Evolutionary conservation across 2,329 filamentous ascomycete genomes (phyloP).

Genomic region (Penicillium sp.): DNA sequence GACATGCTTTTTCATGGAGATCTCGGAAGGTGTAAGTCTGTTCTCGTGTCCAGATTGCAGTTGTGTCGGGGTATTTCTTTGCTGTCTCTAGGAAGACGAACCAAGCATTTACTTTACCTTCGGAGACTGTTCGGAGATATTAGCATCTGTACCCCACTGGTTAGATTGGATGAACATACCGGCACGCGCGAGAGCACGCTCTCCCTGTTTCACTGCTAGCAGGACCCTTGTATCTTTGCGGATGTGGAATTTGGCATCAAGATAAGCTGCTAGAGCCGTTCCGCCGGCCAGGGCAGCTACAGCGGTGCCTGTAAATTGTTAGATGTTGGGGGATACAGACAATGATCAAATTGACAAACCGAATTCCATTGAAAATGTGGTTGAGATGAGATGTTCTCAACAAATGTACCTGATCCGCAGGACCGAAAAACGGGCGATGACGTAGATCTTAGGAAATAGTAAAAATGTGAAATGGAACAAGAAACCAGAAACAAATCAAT

Average conservation of each 20-base stretch:
- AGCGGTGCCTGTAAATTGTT: constrained; percentile 18
- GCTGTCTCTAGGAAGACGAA: constrained; percentile 64
- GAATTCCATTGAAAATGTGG: neutral
- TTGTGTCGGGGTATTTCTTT: constrained; percentile 52
- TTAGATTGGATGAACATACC: constrained; percentile 35
- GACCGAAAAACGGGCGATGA: neutral
- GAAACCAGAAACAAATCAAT: no score
- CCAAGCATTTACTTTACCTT: constrained; percentile 60
- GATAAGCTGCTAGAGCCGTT: constrained; percentile 32
- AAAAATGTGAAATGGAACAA: neutral
- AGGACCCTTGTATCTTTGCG: constrained; percentile 59
- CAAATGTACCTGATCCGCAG: neutral
- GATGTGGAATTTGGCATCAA: constrained; percentile 68
- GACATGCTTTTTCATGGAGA: constrained; percentile 56
- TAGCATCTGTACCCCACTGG: constrained; percentile 28
- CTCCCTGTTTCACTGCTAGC: constrained; percentile 42
- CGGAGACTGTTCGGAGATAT: neutral
- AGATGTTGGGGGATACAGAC: neutral
- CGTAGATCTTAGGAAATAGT: neutral
- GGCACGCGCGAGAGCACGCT: constrained; percentile 50
- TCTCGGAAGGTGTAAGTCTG: constrained; percentile 62
- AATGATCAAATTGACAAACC: neutral
- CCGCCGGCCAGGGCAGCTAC: constrained; percentile 29
- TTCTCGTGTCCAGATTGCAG: constrained; percentile 67
- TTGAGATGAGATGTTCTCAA: neutral